phyloP scores from a whole-genome alignment of 2,329 filamentous ascomycete species.

The Dryadomyces quercivorus region DNA sequence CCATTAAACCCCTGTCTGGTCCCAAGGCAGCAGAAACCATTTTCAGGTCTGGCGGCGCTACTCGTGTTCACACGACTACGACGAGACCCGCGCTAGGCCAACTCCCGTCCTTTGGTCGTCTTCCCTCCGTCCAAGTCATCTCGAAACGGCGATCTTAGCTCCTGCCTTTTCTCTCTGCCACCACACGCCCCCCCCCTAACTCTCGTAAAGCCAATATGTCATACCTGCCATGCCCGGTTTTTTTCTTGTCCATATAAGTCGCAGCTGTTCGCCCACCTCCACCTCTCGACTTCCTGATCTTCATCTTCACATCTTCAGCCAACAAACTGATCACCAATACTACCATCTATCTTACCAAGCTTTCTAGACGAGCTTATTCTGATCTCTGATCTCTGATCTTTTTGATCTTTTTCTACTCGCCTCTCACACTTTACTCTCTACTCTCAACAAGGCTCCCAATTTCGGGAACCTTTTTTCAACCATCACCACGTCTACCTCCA shows the following conservation, averaged over 20 bases:
- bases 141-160: conserved; percentile 11
- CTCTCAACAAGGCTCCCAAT: background rate
- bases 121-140: conserved; percentile 8
- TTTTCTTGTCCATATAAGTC: conserved; percentile 9
- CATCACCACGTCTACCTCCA: background rate
- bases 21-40: conserved; percentile 2
- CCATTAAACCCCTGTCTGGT: background rate
- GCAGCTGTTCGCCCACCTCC: conserved; percentile 1
- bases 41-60: background rate
- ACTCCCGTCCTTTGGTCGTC: background rate
- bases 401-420: no score
- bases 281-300: background rate
- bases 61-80: conserved; percentile 7
- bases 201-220: background rate
- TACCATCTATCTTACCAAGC: background rate
- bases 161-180: background rate
- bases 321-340: background rate
- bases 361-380: background rate
- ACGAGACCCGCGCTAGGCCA: background rate
- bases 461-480: background rate
- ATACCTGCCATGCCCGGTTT: conserved; percentile 1
- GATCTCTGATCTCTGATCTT: background rate
- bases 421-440: background rate
- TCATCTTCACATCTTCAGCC: background rate
- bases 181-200: background rate